Evolutionary conservation across 768 basidiomycete genomes (phyloP).

Genomic region (Boletus rex-veris): DNA sequence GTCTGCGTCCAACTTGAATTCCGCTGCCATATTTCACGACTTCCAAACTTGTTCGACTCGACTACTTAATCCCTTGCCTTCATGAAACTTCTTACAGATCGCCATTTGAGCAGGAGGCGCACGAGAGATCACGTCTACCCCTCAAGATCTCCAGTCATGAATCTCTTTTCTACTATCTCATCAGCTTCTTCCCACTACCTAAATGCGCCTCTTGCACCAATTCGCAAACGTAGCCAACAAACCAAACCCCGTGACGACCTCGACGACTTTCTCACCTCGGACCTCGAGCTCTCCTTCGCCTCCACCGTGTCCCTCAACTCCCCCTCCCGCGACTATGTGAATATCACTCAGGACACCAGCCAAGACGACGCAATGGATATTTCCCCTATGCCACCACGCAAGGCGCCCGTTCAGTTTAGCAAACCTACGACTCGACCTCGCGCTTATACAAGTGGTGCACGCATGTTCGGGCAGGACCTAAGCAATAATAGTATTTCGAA

Average conservation of each 20-base stretch:
- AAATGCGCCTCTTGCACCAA: slow-evolving; percentile 36
- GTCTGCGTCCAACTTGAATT: neutral
- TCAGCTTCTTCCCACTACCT: slow-evolving; percentile 44
- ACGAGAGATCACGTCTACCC: slow-evolving; percentile 36
- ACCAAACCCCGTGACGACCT: slow-evolving; percentile 47
- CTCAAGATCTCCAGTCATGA: slow-evolving; percentile 44
- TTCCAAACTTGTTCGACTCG: slow-evolving; percentile 5
- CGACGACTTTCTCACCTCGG: slow-evolving; percentile 69
- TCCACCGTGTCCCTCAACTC: slow-evolving; percentile 80
- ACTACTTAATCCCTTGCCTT: slow-evolving; percentile 23
- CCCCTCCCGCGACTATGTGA: slow-evolving; percentile 49
- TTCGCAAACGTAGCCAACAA: slow-evolving; percentile 48
- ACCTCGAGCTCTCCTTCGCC: slow-evolving; percentile 78
- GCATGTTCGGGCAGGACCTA: slow-evolving; percentile 72
- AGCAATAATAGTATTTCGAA: slow-evolving; percentile 51
- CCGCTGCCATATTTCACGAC: slow-evolving; percentile 15
- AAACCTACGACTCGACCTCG: slow-evolving; percentile 49
- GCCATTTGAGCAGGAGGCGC: slow-evolving; percentile 44
- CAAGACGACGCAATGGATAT: slow-evolving; percentile 76
- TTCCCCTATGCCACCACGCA: slow-evolving; percentile 55
- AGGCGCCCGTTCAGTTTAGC: slow-evolving; percentile 26
- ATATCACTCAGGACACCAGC: slow-evolving; percentile 46
- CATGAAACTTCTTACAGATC: slow-evolving; percentile 41
- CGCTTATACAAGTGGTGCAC: slow-evolving; percentile 60
- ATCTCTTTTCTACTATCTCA: slow-evolving; percentile 45